phyloP scores from a whole-genome alignment of 169 alveolate genomes.

The Eimeria zaria region DNA sequence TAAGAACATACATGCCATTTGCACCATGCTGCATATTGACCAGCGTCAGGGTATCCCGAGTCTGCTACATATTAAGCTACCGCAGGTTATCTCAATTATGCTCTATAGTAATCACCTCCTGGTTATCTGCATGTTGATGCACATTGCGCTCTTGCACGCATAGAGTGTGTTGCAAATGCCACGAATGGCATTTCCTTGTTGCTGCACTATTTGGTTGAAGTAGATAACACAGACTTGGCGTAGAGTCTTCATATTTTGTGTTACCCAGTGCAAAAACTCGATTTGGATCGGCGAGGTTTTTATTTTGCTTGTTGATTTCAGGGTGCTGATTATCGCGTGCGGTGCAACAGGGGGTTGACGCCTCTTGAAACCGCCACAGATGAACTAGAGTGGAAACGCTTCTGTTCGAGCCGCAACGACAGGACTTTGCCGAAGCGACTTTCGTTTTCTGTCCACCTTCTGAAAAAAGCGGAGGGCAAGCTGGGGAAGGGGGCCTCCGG shows the following conservation, averaged over 20 bases:
- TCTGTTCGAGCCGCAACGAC: constrained; percentile 42
- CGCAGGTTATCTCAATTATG: no score
- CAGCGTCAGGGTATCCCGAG: no score
- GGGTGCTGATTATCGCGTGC: constrained; percentile 39
- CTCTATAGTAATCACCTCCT: no score
- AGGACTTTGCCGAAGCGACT: neutral
- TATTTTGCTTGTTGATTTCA: neutral
- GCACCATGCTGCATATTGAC: no score
- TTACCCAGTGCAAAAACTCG: neutral
- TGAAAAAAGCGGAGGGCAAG: constrained; percentile 25
- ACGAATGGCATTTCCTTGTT: no score
- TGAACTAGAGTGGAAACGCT: constrained; percentile 63
- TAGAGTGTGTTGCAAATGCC: neutral
- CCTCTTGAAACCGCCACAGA: constrained; percentile 30
- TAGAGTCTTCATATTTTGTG: no score
- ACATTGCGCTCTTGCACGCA: neutral
- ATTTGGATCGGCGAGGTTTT: neutral
- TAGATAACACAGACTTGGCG: neutral
- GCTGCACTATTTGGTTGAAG: no score
- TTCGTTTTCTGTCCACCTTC: constrained; percentile 17
- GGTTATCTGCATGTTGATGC: no score
- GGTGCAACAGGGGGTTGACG: constrained; percentile 25
- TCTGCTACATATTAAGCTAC: no score
- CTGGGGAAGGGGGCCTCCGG: neutral
- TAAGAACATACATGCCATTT: no score